phyloP scores from a whole-genome alignment of 352 stramenopile species.

The Globisporangium middletonii region DNA sequence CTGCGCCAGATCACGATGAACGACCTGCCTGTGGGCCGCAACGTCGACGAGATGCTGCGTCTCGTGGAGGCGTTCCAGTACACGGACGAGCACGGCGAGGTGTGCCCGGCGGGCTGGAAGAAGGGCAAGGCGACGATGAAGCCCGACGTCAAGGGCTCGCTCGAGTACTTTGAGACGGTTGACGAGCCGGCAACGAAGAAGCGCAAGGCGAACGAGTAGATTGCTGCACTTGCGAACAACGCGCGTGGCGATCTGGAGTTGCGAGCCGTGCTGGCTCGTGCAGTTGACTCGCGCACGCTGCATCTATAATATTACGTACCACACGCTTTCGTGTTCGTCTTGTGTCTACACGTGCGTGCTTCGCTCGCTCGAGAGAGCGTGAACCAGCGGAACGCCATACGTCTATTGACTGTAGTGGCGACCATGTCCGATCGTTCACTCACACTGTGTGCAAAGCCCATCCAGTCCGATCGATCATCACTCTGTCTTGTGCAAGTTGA shows the following conservation, averaged over 20 bases:
- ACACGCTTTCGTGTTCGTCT: no score
- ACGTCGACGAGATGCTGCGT: conserved; percentile 88
- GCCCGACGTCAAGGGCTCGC: conserved; percentile 26
- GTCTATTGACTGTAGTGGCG: no score
- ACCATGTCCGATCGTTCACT: background rate
- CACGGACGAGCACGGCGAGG: conserved; percentile 86
- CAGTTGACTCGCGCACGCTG: no score
- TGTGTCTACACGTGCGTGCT: background rate
- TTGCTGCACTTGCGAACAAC: background rate
- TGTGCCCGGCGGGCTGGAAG: conserved; percentile 91
- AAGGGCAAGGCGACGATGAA: conserved; percentile 28
- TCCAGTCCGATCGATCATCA: background rate
- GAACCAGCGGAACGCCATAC: no score
- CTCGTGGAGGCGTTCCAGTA: conserved; percentile 92
- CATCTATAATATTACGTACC: background rate
- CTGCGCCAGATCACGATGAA: conserved; percentile 86
- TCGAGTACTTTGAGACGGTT: conserved; percentile 62
- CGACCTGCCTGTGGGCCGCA: conserved; percentile 83
- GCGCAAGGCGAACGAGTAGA: conserved; percentile 10
- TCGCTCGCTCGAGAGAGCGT: background rate
- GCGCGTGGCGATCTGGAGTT: background rate
- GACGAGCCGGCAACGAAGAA: conserved; percentile 18
- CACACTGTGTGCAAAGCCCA: background rate
- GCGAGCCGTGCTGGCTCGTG: background rate
- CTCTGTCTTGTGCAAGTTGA: background rate